These are phyloP conservation scores for Paramecium pentaurelia DNA, from an alignment of 73 alveolate genomes.

Conservation along the genomic window DNA sequence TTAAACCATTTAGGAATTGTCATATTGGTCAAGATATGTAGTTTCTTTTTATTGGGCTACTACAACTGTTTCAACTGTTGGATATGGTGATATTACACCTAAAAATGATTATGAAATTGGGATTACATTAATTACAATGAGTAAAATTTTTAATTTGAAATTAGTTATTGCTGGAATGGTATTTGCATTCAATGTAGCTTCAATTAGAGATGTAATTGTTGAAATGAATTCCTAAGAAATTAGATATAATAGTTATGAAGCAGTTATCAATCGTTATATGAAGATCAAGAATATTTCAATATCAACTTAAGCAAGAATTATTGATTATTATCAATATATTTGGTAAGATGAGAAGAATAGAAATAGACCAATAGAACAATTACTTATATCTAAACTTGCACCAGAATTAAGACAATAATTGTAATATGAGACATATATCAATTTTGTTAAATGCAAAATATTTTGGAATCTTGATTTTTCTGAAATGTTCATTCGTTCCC, in stretches of 20 bases:
- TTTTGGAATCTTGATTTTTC: background rate
- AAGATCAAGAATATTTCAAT: background rate
- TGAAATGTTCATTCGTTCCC: background rate
- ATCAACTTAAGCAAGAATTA: background rate
- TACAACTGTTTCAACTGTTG: constrained; percentile 39
- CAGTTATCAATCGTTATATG: constrained; percentile 21
- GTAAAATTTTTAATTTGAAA: background rate
- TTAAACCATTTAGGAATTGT: background rate
- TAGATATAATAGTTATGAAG: background rate
- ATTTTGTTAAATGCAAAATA: background rate
- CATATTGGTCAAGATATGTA: background rate
- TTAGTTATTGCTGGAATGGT: constrained; percentile 48
- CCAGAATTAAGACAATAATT: constrained; percentile 22
- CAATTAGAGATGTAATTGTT: background rate
- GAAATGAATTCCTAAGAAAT: background rate
- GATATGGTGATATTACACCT: constrained; percentile 52
- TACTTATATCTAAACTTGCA: background rate
- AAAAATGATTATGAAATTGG: constrained; percentile 4
- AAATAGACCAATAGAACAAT: background rate
- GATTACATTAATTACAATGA: background rate
- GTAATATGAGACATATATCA: background rate
- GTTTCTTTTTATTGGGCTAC: constrained; percentile 20
- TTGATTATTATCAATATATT: background rate
- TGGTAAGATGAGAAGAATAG: constrained; percentile 40
- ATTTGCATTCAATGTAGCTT: constrained; percentile 43